Evolutionary conservation across 179 eudicot genomes (phyloP).

Genomic region (Dionaea muscipula): DNA sequence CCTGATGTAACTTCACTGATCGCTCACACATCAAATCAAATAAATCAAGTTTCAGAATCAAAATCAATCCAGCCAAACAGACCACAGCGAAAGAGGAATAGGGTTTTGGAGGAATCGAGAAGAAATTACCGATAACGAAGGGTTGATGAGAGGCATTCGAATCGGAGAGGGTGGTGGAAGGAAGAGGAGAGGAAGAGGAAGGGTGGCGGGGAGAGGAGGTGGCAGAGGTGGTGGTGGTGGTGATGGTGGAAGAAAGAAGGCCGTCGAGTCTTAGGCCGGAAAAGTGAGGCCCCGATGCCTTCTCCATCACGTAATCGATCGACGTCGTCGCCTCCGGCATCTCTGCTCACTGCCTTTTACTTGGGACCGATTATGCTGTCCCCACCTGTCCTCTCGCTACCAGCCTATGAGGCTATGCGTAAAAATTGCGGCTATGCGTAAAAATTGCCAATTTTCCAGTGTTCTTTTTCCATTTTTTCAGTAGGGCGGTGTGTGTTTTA

Average conservation of each 20-base stretch:
- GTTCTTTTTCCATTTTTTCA: too few relatives aligned
- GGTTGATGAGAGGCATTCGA: constrained; percentile 37
- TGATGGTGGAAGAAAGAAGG: constrained; percentile 30
- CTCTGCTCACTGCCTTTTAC: neutral
- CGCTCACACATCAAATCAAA: too few relatives aligned
- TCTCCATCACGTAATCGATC: constrained; percentile 73
- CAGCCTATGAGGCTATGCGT: too few relatives aligned
- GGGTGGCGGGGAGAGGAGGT: constrained; percentile 30
- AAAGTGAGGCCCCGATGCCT: constrained; percentile 83
- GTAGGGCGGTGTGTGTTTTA: too few relatives aligned
- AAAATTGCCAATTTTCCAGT: too few relatives aligned
- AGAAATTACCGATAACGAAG: constrained; percentile 62
- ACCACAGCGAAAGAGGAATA: neutral
- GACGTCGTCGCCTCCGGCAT: constrained; percentile 57
- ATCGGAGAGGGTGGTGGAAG: constrained; percentile 18
- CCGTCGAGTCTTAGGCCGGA: constrained; percentile 75
- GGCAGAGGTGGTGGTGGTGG: too few relatives aligned
- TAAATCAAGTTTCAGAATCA: too few relatives aligned
- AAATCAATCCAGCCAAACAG: neutral
- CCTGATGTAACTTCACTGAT: too few relatives aligned
- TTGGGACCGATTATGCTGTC: too few relatives aligned
- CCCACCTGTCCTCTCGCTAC: too few relatives aligned
- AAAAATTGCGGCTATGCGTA: too few relatives aligned
- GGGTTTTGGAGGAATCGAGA: too few relatives aligned
- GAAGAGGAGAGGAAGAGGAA: constrained; percentile 12